These are phyloP conservation scores for Terfezia boudieri DNA, from an alignment of 495 filamentous ascomycete genomes.

Conservation along the genomic window DNA sequence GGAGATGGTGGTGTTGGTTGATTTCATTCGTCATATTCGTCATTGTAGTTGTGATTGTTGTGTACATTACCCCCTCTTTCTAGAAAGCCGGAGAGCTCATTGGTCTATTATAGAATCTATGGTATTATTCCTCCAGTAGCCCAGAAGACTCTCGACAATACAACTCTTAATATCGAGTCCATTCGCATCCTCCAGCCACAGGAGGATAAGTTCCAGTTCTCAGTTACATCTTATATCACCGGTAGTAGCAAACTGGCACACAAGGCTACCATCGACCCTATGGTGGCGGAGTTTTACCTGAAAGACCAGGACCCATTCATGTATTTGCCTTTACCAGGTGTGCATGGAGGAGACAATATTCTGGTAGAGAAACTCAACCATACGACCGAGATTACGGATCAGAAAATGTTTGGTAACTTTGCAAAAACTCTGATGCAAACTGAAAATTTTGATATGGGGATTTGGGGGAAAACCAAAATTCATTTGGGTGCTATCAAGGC, in stretches of 20 bases:
- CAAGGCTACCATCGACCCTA: constrained; percentile 8
- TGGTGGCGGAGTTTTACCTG: constrained; percentile 9
- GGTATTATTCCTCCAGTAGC: constrained; percentile 13
- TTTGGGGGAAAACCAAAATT: constrained; percentile 12
- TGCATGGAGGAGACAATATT: constrained; percentile 9
- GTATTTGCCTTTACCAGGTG: constrained; percentile 4
- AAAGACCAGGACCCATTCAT: constrained; percentile 6
- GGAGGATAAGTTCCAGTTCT: constrained; percentile 6
- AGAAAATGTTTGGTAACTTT: constrained; percentile 6
- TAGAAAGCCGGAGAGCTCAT: neutral
- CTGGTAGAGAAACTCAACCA: constrained; percentile 6
- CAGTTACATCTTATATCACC: constrained; percentile 11
- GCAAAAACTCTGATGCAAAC: constrained; percentile 7
- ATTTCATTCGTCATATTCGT: constrained; percentile 8
- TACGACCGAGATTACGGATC: constrained; percentile 4
- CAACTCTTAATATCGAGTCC: constrained; percentile 9
- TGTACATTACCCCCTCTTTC: constrained; percentile 3
- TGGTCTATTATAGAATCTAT: constrained; percentile 7
- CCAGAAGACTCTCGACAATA: constrained; percentile 15
- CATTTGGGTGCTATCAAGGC: constrained; percentile 7
- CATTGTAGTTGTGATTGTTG: constrained; percentile 10
- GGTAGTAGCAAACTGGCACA: constrained; percentile 10
- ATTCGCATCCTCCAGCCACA: constrained; percentile 11
- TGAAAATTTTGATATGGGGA: constrained; percentile 3
- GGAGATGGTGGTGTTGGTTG: constrained; percentile 11